Percentiles rank a stretch among this genome's conserved stretches.
Evolutionary conservation across 345 rosid species (phyloP).

Genomic region (Corymbia maculata): DNA sequence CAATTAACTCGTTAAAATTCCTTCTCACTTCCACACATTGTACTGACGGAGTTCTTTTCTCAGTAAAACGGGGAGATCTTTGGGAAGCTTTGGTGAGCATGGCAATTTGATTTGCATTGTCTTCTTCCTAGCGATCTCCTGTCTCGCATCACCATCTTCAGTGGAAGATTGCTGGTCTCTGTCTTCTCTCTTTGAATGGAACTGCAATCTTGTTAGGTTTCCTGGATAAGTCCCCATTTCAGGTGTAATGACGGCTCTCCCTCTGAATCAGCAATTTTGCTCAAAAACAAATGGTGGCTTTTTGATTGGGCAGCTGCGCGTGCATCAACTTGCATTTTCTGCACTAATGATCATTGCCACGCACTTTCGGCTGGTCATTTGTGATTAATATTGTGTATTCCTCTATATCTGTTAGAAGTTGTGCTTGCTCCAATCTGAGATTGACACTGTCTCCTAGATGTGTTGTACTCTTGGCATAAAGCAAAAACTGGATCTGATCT

Average conservation of each 20-base stretch:
- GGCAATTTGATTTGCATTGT: not conserved
- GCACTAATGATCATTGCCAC: not conserved
- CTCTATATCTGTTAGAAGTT: not conserved
- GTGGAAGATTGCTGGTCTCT: not conserved
- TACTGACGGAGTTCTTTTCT: not conserved
- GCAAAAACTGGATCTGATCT: too few relatives aligned
- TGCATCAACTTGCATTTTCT: not conserved
- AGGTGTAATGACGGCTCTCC: not conserved
- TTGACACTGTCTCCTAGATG: too few relatives aligned
- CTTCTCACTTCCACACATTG: not conserved
- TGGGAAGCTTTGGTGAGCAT: not conserved
- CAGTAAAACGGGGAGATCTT: not conserved
- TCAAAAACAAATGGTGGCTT: not conserved
- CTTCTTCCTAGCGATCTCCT: not conserved
- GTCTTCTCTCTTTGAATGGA: not conserved
- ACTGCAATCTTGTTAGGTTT: not conserved
- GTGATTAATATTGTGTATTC: not conserved
- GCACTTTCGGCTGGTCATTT: not conserved
- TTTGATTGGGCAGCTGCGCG: not conserved
- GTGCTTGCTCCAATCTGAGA: not conserved
- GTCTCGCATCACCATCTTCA: not conserved
- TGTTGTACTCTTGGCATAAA: too few relatives aligned
- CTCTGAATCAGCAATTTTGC: not conserved
- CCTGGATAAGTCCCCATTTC: not conserved
- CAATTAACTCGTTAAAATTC: slow-evolving; percentile 6